Evolutionary conservation across 371 early-diverging fungal species (phyloP), one percentile per base, ranked within the genome.

Genomic region (Mortierella sp.): DNA sequence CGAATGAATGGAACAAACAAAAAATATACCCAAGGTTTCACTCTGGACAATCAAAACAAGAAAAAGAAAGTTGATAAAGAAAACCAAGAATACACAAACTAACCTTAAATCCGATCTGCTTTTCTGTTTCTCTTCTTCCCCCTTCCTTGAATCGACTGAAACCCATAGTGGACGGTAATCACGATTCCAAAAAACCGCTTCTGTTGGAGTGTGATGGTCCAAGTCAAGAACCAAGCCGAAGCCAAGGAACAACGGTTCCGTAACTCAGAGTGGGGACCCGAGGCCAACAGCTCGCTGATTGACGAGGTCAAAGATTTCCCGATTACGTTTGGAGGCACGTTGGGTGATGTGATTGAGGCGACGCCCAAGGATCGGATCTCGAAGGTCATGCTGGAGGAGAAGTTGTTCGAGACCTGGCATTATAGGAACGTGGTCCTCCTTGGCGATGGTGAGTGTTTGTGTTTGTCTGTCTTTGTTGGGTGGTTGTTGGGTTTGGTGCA

Each of bases 301-400:
- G 60, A 77, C 32, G 72, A 71, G 46, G 74, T 82, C 48, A 48
- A 60, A 3, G 72, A 82, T 24, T 74, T 58, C 18, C 35, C 46
- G 3, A 60, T 55, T 18, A 77, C 77, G 27, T 82, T 71, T 63
- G 78, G 82, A 27, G 78, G 82, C 7, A 82, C 75, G 0, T 44
- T 82, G 65, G 82, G 75, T 2, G 82, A 82, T 3, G 32, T 77
- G 21, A 77, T 82, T 4, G 70, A 75, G 46, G 82, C 82, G 14
- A 82, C 82, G 4, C 82, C 82, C 41, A 82, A 77, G 68, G 78
- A 77, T 0, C 16, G 65, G 43, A 71, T 71, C n/a, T 77, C 77
- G 4, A 82, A 74, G 68, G 82, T 82, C 72, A 75, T 82, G 60
- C 55, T 82, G 65, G 82, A 82, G 55, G 81, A 81, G 29, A 81